Evolutionary conservation across 2,329 filamentous ascomycete genomes (phyloP), one percentile per base, ranked within the genome.

Genomic region (Setomelanomma holmii): DNA sequence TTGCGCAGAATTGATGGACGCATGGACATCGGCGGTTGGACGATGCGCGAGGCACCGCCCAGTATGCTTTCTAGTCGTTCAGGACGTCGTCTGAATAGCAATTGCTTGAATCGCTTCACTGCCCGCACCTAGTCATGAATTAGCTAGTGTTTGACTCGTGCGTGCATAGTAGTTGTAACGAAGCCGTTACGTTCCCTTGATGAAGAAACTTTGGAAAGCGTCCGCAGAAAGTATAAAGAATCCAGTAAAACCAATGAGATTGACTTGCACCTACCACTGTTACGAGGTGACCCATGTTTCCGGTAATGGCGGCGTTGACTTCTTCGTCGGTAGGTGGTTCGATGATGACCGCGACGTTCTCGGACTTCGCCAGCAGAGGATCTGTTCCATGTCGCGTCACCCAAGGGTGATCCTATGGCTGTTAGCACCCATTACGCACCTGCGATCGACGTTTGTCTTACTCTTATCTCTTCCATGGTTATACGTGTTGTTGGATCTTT

Each of bases 241-340:
- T 7, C 21, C 4, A 21, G n/a, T n/a, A 36, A 16, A 16, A 17
- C 16, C 34, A 23, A 39, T 40, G 20, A 20, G 33, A 58, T 23
- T 12, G 16, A 40, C 47, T 14, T 44, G 27, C 34, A 72, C 75
- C 54, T 81, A 91, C 89, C 60, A 98, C 90, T 45, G 87, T 90
- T 51, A 98, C 80, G 2, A 98, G 81, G 68, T 95, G 89, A 53
- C 88, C 88, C 84, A 98, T 92, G 68, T 92, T 96, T 20, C 85
- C 86, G 2, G 95, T 98, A 59, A 98, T 96, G 12, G 95, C 95
- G 58, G 89, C 86, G 65, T 91, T 91, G 68, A 97, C 85, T 76
- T 99, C 95, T 49, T 93, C 87, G 63, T 95, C 90, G 51, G 93
- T 98, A 1, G 93, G 93, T 4, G 87, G 85, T 55, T 92, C 90